Evolutionary conservation across 2,329 filamentous ascomycete species (phyloP).

Genomic region (Colletotrichum agaves): DNA sequence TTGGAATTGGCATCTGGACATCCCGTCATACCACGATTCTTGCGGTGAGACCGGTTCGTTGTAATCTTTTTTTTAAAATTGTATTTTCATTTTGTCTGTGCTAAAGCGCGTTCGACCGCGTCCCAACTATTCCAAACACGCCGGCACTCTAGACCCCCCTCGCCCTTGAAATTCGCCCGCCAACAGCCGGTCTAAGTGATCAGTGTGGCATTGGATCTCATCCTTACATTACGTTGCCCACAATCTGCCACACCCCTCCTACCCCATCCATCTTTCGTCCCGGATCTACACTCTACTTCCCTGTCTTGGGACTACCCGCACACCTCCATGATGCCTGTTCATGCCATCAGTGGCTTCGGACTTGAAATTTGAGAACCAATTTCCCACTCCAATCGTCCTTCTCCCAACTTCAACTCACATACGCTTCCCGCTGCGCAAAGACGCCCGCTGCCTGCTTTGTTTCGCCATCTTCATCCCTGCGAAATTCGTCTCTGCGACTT

Average conservation of each 20-base stretch:
- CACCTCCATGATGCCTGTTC: conserved; percentile 28
- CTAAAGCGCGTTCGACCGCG: background rate
- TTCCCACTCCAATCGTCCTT: background rate
- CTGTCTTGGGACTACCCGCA: conserved; percentile 20
- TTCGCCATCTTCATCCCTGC: background rate
- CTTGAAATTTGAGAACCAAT: conserved; percentile 15
- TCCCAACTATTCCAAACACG: conserved; percentile 1
- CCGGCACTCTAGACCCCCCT: conserved; percentile 8
- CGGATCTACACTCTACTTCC: conserved; percentile 28
- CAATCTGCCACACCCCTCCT: conserved; percentile 21
- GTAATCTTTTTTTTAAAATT: conserved; percentile 7
- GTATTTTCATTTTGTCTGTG: background rate
- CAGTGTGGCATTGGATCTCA: conserved; percentile 13
- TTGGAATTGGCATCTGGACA: conserved; percentile 25
- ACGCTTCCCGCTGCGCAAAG: background rate
- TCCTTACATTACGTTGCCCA: conserved; percentile 10
- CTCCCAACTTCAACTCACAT: conserved; percentile 4
- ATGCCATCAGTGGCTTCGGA: conserved; percentile 33
- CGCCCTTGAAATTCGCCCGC: conserved; percentile 19
- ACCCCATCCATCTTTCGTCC: conserved; percentile 11
- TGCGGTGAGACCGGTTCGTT: conserved; percentile 16
- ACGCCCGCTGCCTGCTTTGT: background rate
- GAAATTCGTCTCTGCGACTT: background rate
- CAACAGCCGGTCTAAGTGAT: conserved; percentile 12
- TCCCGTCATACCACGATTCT: conserved; percentile 20